These are phyloP conservation scores for Sideroxylon spinosum DNA, from an alignment of 179 eudicot species.

Conservation along the genomic window DNA sequence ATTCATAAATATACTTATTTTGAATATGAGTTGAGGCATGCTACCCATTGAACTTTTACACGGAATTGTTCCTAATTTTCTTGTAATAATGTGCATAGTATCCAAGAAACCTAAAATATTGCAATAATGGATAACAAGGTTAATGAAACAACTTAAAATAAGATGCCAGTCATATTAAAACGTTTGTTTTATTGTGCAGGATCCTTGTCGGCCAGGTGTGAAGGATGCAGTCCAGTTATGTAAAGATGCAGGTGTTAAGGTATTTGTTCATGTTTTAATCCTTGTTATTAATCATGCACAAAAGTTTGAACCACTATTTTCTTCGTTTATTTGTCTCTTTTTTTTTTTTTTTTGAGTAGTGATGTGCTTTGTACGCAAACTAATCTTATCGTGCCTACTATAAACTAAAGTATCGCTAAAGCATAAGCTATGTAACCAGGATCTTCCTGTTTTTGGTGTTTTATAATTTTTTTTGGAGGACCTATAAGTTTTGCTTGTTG, in stretches of 20 bases:
- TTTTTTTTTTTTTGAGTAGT: too few relatives aligned
- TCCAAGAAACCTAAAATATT: background rate
- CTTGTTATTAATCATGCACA: background rate
- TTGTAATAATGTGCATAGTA: background rate
- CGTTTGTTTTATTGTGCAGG: conserved; percentile 31
- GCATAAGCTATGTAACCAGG: too few relatives aligned
- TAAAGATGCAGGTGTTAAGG: conserved; percentile 85
- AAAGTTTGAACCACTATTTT: background rate
- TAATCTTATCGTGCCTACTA: too few relatives aligned
- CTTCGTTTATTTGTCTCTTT: too few relatives aligned
- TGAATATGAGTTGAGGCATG: background rate
- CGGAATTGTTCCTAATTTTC: background rate
- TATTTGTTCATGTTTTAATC: conserved; percentile 21
- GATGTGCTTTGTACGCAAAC: too few relatives aligned
- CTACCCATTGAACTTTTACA: background rate
- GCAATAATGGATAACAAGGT: background rate
- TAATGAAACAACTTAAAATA: background rate
- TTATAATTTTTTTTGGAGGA: too few relatives aligned
- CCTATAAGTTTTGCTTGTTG: too few relatives aligned
- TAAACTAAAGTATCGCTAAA: too few relatives aligned
- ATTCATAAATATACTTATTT: background rate
- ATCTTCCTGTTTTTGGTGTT: too few relatives aligned
- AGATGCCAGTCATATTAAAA: background rate
- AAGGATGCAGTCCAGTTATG: conserved; percentile 77
- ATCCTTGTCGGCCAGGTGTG: conserved; percentile 94